phyloP scores from a whole-genome alignment of 805 yeast genomes.

The Yarrowia sp. region DNA sequence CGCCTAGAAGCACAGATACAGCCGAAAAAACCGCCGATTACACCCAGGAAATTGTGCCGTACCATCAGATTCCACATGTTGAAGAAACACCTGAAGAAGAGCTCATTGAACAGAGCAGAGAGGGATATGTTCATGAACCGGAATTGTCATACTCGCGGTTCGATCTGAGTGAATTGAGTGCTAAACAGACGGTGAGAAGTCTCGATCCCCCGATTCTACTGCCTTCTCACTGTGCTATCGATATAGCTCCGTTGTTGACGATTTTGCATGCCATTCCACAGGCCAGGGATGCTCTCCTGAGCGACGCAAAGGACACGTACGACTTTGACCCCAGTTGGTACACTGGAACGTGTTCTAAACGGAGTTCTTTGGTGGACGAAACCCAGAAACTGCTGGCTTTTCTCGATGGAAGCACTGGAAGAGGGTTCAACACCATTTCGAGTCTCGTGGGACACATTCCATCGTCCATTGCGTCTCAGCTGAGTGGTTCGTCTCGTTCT shows the following conservation, averaged over 20 bases:
- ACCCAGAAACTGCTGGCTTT: slow-evolving; percentile 38
- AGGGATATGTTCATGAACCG: neutral
- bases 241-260: slow-evolving; percentile 35
- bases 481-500: slow-evolving; percentile 19
- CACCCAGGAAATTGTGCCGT: neutral
- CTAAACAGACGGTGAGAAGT: neutral
- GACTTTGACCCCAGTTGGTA: slow-evolving; percentile 37
- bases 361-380: slow-evolving; percentile 34
- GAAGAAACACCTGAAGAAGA: slow-evolving; percentile 5
- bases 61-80: slow-evolving; percentile 1
- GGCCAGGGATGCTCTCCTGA: slow-evolving; percentile 35
- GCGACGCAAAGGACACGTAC: slow-evolving; percentile 31
- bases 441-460: slow-evolving; percentile 26
- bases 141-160: slow-evolving; percentile 1
- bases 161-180: neutral
- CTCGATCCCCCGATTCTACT: slow-evolving; percentile 31
- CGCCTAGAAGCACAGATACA: neutral
- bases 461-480: neutral
- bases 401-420: slow-evolving; percentile 35
- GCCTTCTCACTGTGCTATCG: slow-evolving; percentile 29
- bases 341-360: slow-evolving; percentile 30
- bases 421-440: slow-evolving; percentile 33
- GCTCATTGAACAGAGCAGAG: neutral
- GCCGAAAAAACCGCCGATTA: neutral
- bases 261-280: slow-evolving; percentile 38